Base-by-base conservation (phyloP, 306 rosid genomes). In the Gynostemma pentaphyllum region DNA sequence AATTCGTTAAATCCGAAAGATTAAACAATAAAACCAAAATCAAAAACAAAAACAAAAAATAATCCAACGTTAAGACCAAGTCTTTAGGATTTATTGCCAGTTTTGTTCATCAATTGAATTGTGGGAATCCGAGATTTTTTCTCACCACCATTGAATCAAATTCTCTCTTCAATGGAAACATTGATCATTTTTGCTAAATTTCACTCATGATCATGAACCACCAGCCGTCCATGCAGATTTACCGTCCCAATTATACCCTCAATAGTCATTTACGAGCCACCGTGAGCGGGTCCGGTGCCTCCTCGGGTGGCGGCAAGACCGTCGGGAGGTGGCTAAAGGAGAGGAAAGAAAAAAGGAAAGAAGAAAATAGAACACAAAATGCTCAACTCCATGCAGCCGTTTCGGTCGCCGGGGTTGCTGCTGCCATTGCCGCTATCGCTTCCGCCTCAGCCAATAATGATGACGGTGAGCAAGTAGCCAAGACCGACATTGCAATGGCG, bases 291-390 rank as follows among this genome's bases (percentile, higher is more conserved):
- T 63, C 74, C 3, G 37, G 69, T 0, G 50, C 75, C 0, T 41
- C 66, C 1, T 53, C 77, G 0, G 68, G 77, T 0, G 82, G 95
- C 0, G 90, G 96, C 0, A 94, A 86, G 84, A 88, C 96, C 23
- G 89, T 90, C 0, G 97, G 97, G 3, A 75, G 97, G 74, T 90
- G 97, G 97, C 77, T 90, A 3, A 90, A 87, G 84, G 96, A 90
- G 13, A 66, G 97, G 75, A 90, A 60, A 76, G 97, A 90, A 84
- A 90, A 83, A 80, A 90, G 86, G 75, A 90, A 94, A 65, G 97
- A 90, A 68, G 96, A 90, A 54, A 70, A 88, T 15, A 70, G 97
- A 70, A 83, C 94, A 1, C 97, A 80, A 3, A 90, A 87, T 62
- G 97, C 97, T 1, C 89, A 90, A 79, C 84, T 90, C 27, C 97